phyloP scores from a whole-genome alignment of 192 early-diverging fungal species.

The Entomortierella parvispora region DNA sequence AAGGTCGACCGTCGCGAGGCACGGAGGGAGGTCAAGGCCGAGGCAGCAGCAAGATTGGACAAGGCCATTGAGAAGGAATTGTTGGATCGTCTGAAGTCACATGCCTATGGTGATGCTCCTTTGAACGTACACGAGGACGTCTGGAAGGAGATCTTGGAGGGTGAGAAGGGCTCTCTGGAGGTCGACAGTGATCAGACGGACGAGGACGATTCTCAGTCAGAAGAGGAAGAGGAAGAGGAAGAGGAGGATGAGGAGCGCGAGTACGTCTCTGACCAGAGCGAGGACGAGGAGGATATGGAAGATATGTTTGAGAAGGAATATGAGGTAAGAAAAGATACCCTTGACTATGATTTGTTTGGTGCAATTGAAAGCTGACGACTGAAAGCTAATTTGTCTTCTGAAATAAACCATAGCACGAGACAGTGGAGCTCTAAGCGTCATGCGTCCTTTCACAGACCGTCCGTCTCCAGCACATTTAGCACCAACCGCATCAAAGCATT shows the following conservation, averaged over 20 bases:
- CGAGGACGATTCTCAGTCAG: constrained; percentile 68
- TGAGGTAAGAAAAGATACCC: constrained; percentile 19
- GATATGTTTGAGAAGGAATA: constrained; percentile 61
- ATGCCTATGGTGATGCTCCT: constrained; percentile 97
- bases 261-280: constrained; percentile 69
- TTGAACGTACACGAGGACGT: constrained; percentile 92
- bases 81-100: constrained; percentile 88
- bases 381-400: too few relatives aligned
- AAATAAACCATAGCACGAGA: constrained; percentile 23
- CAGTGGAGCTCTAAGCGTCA: constrained; percentile 33
- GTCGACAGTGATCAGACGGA: constrained; percentile 77
- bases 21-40: constrained; percentile 88
- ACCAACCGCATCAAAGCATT: too few relatives aligned
- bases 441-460: too few relatives aligned
- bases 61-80: constrained; percentile 96
- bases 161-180: constrained; percentile 74
- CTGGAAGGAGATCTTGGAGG: constrained; percentile 89
- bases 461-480: too few relatives aligned
- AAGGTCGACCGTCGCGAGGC: constrained; percentile 92
- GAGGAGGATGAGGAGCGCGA: constrained; percentile 65
- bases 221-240: constrained; percentile 64
- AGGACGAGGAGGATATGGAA: constrained; percentile 74
- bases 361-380: too few relatives aligned
- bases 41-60: constrained; percentile 91
- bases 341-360: neutral